Evolutionary conservation across 257 asterid genomes (phyloP).

Genomic region (Gardenia jasminoides): DNA sequence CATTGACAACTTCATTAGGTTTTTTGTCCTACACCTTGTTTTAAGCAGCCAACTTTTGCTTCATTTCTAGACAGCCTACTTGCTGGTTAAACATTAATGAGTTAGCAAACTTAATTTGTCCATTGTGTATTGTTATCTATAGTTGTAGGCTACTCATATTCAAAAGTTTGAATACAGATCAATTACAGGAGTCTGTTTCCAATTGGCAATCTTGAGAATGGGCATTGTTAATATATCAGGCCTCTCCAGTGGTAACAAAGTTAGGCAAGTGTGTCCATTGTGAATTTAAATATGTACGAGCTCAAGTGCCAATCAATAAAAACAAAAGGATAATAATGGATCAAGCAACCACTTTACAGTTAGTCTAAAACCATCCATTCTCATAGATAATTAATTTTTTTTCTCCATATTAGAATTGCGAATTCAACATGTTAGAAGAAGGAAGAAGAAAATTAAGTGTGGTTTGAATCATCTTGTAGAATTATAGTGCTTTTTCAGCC

Average conservation of each 20-base stretch:
- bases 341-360: neutral
- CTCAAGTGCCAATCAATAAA: too few relatives aligned
- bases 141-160: neutral
- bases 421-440: neutral
- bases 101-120: neutral
- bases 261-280: too few relatives aligned
- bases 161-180: neutral
- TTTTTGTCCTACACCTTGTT: slow-evolving; percentile 4
- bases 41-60: neutral
- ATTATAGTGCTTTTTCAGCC: neutral
- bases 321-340: neutral
- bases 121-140: neutral
- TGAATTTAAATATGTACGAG: too few relatives aligned
- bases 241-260: too few relatives aligned
- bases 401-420: too few relatives aligned
- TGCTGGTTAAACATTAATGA: neutral
- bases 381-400: neutral
- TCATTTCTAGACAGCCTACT: neutral
- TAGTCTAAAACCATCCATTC: neutral
- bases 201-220: neutral
- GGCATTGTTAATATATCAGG: neutral
- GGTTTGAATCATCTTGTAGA: neutral
- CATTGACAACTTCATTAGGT: neutral
- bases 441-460: neutral
- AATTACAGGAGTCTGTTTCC: neutral